Evolutionary conservation across 2,329 filamentous ascomycete species (phyloP), one percentile per base, ranked within the genome.

Genomic region (Neofusicoccum kwambonambiense): DNA sequence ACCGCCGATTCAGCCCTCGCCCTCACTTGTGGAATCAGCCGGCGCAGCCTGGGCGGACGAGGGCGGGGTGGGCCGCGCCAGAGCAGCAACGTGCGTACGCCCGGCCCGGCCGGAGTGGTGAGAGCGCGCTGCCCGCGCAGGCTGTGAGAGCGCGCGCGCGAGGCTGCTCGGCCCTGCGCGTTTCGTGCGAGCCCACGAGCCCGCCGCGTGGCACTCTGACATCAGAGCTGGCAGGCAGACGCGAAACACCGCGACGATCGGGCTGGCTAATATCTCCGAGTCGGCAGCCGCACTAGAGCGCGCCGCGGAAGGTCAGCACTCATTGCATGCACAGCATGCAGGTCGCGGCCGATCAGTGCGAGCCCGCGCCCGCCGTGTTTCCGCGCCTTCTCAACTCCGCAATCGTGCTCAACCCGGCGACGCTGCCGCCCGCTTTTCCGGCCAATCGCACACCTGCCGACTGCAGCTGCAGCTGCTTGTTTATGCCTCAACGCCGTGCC

Each of bases 171-270:
- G 9, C 49, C 31, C 19, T 13, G 13, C 17, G 34, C 35, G 51
- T 19, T 19, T 60, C 56, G 56, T 60, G 56, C 56, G 56, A 60
- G 50, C 37, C 13, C 27, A 31, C 37, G 37, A 17, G 39, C 19
- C 19, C 31, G 56, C 56, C 42, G 56, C 56, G 56, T 60, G 56
- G 41, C 56, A 37, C 31, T 45, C 56, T 60, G 56, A 60, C 56
- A 60, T 60, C 56, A 60, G 56, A 39, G 34, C 50, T 15, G 50
- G 15, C 50, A 19, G 31, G 31, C n/a, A 37, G 31, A 7, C 12
- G 31, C 13, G 11, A 39, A 15, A 41, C 39, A 58, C 22, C 1
- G 37, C 6, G 54, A 27, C 37, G 52, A 44, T 57, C 39, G 13
- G 3, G 52, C 37, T 39, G 31, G 37, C 9, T 13, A 50, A 13